Base-by-base conservation (phyloP, 2,329 filamentous ascomycete species). In the Colletotrichum aenigma region DNA sequence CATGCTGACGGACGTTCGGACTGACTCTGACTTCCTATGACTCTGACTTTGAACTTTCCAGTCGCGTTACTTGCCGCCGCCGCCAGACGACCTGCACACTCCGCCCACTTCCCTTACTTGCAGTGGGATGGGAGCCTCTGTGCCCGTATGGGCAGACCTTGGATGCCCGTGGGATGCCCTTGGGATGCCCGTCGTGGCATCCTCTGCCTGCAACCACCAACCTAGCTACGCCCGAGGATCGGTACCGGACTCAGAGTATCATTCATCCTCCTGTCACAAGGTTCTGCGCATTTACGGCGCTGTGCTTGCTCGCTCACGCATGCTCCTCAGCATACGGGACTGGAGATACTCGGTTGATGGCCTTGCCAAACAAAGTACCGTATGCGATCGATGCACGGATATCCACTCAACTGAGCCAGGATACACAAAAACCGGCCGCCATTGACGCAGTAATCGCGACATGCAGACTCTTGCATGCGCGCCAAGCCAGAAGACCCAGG, bases 81-180 rank as follows among this genome's bases (percentile, higher is more conserved):
- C n/a, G 48, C 55, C 61, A 58, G 13, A 43, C 28, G 61, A 60
- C 36, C 32, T 21, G 15, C 26, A 67, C 61, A 26, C 13, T 34
- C 38, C 66, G n/a, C 66, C 71, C 71, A 64, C 66, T 70, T 73
- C 66, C 66, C 66, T 62, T 70, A 38, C 71, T 52, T 52, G 43
- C 43, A 52, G 43, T 21, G 43, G 43, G 43, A 52, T 52, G n/a
- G 43, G 43, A 52, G 43, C 58, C 66, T 36, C 58, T 34, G 34
- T 38, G 13, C 48, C 62, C 24, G 18, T 69, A 26, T n/a, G 13
- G 28, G 28, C 32, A 24, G 52, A 28, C 34, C 38, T 56, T 67
- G 48, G 21, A 60, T 24, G 61, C 67, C 61, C 32, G 38, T 55
- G 60, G 28, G 34, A 70, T 24, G 61, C 67, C 61, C 32, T 32